Evolutionary conservation across 73 alveolate genomes (phyloP).

Genomic region (Durusdinium trenchii): DNA sequence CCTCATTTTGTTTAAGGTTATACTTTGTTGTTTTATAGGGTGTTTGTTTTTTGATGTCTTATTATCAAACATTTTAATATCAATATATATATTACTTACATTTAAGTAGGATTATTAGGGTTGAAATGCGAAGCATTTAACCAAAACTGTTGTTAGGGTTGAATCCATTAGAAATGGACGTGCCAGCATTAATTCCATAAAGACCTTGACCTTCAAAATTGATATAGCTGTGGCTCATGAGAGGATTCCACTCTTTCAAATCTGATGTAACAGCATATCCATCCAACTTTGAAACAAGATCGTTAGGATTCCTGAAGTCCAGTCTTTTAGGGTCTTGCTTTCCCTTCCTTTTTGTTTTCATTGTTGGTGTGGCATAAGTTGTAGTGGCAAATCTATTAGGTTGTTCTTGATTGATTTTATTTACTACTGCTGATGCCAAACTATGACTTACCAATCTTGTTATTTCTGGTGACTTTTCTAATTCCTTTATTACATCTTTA

Average conservation of each 20-base stretch:
- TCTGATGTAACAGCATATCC: too few relatives aligned
- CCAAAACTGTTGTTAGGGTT: not conserved
- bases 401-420: not conserved
- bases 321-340: not conserved
- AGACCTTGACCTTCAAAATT: not conserved
- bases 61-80: too few relatives aligned
- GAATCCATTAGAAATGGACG: not conserved
- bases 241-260: not conserved
- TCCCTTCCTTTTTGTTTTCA: not conserved
- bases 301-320: not conserved
- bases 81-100: not conserved
- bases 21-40: not conserved
- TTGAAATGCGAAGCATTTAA: too few relatives aligned
- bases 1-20: not conserved
- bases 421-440: not conserved
- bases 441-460: not conserved
- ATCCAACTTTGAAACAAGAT: too few relatives aligned
- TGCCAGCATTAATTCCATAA: too few relatives aligned
- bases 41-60: not conserved
- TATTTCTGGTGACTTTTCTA: not conserved
- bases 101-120: not conserved
- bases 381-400: constrained; percentile 17
- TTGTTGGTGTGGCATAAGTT: constrained; percentile 3
- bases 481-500: not conserved
- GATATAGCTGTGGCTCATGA: not conserved